Percentiles rank a stretch among this genome's conserved stretches.
Evolutionary conservation across 192 early-diverging fungal genomes (phyloP).

Genomic region (Backusella tarrabulga): DNA sequence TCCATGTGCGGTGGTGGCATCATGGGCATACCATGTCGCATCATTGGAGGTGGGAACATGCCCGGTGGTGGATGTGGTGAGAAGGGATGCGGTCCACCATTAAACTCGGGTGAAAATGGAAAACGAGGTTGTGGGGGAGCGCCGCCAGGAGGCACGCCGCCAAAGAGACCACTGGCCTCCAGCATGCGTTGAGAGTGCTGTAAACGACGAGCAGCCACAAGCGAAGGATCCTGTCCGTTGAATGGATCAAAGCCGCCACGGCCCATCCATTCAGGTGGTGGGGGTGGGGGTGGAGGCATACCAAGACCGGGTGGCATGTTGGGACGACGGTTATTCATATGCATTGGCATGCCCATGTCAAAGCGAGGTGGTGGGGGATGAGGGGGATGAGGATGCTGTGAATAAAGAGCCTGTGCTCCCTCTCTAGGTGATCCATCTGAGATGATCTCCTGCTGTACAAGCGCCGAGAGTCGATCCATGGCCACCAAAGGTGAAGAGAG

Average conservation of each 20-base stretch:
- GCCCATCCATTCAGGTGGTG: slow-evolving; percentile 31
- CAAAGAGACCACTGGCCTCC: slow-evolving; percentile 30
- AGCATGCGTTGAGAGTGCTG: slow-evolving; percentile 39
- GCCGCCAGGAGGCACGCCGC: not conserved
- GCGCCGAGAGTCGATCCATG: slow-evolving; percentile 20
- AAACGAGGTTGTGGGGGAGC: slow-evolving; percentile 6
- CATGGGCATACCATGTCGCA: slow-evolving; percentile 9
- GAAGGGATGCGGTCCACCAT: not conserved
- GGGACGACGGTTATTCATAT: slow-evolving; percentile 8
- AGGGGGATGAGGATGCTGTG: slow-evolving; percentile 4
- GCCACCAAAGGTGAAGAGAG: slow-evolving; percentile 9
- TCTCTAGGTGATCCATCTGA: slow-evolving; percentile 5
- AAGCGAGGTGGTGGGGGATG: not conserved
- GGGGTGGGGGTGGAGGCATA: slow-evolving; percentile 13
- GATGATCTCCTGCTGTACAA: slow-evolving; percentile 15
- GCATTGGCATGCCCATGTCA: slow-evolving; percentile 14
- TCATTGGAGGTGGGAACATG: slow-evolving; percentile 21
- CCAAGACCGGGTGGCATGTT: not conserved
- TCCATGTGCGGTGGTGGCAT: not conserved
- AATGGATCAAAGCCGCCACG: slow-evolving; percentile 28
- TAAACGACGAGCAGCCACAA: slow-evolving; percentile 31
- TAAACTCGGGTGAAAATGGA: slow-evolving; percentile 11
- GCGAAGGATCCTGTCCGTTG: slow-evolving; percentile 30
- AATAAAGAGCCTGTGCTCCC: slow-evolving; percentile 12
- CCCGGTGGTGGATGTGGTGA: slow-evolving; percentile 12